Percentiles rank a stretch among this genome's conserved stretches.
Evolutionary conservation across 2,329 filamentous ascomycete species (phyloP).

Genomic region (Alternaria rosae): DNA sequence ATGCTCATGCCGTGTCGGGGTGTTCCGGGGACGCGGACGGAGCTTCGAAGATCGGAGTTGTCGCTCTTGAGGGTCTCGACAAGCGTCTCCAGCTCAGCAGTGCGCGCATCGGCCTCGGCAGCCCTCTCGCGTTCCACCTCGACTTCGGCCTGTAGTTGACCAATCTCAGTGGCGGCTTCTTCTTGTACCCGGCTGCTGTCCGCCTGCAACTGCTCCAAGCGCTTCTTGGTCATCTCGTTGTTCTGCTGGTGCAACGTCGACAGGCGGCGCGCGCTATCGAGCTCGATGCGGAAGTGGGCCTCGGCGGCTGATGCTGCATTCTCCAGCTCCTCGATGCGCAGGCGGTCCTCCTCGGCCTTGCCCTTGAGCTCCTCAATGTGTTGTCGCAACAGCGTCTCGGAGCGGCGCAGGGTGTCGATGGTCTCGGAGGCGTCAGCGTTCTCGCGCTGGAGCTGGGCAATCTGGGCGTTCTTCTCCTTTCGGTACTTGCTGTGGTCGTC

Average conservation of each 20-base stretch:
- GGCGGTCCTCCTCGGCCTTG: constrained; percentile 84
- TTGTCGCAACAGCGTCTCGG: constrained; percentile 79
- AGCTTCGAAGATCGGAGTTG: constrained; percentile 52
- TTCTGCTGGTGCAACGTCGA: constrained; percentile 83
- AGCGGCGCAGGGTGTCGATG: constrained; percentile 78
- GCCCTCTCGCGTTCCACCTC: constrained; percentile 65
- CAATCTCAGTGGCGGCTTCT: constrained; percentile 67
- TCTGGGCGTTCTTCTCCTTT: constrained; percentile 91
- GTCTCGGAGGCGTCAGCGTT: constrained; percentile 84
- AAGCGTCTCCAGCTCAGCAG: constrained; percentile 70
- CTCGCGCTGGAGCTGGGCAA: constrained; percentile 85
- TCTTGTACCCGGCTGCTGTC: constrained; percentile 70
- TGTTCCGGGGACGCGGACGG: constrained; percentile 56
- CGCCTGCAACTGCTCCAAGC: constrained; percentile 73
- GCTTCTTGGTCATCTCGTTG: constrained; percentile 73
- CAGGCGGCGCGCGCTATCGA: constrained; percentile 80
- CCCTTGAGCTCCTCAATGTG: constrained; percentile 83
- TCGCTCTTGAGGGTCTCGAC: constrained; percentile 68
- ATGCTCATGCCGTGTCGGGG: constrained; percentile 58
- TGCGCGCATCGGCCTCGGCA: constrained; percentile 66
- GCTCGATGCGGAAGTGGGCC: constrained; percentile 84
- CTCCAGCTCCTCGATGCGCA: constrained; percentile 83
- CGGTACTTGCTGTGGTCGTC: constrained; percentile 87
- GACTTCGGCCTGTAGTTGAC: constrained; percentile 58
- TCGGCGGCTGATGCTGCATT: constrained; percentile 83